Evolutionary conservation across 2,329 filamentous ascomycete genomes (phyloP).

Genomic region (Madurella fahalii): DNA sequence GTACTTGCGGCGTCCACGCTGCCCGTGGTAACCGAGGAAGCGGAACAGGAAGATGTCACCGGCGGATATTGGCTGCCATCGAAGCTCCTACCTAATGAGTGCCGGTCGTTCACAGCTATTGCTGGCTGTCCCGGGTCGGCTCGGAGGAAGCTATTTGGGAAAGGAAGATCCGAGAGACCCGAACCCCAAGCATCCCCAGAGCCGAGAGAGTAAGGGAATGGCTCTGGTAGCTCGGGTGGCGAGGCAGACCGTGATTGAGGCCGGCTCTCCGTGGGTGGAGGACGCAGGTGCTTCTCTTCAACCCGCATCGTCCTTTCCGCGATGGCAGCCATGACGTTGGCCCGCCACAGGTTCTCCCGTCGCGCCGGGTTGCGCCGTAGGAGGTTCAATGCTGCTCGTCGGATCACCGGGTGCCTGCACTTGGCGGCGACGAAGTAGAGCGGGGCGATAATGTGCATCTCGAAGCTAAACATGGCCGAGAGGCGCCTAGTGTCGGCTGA

Average conservation of each 20-base stretch:
- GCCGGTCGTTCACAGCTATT: background rate
- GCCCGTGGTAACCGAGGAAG: constrained; percentile 3
- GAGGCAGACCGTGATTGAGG: constrained; percentile 12
- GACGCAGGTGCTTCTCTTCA: constrained; percentile 25
- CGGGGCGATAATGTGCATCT: constrained; percentile 40
- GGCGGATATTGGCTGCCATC: background rate
- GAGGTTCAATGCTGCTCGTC: constrained; percentile 37
- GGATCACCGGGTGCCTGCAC: constrained; percentile 39
- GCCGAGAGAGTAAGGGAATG: constrained; percentile 6
- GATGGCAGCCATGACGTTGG: constrained; percentile 31
- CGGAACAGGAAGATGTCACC: constrained; percentile 1
- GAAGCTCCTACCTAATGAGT: background rate
- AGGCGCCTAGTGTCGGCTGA: constrained; percentile 16
- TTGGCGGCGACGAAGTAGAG: constrained; percentile 40
- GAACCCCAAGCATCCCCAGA: constrained; percentile 9
- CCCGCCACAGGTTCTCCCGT: constrained; percentile 40
- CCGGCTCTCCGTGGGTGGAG: constrained; percentile 4
- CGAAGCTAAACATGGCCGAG: constrained; percentile 36
- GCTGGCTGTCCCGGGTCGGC: background rate
- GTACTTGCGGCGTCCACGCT: constrained; percentile 11
- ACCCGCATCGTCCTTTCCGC: constrained; percentile 34
- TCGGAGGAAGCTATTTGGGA: background rate
- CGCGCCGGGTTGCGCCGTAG: constrained; percentile 30
- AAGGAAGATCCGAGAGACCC: constrained; percentile 1
- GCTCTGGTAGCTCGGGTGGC: constrained; percentile 11